A percentile compares a stretch with the other conserved stretches of the same genome.
phyloP scores from a whole-genome alignment of 768 basidiomycete genomes.

The Cystobasidium ongulense region DNA sequence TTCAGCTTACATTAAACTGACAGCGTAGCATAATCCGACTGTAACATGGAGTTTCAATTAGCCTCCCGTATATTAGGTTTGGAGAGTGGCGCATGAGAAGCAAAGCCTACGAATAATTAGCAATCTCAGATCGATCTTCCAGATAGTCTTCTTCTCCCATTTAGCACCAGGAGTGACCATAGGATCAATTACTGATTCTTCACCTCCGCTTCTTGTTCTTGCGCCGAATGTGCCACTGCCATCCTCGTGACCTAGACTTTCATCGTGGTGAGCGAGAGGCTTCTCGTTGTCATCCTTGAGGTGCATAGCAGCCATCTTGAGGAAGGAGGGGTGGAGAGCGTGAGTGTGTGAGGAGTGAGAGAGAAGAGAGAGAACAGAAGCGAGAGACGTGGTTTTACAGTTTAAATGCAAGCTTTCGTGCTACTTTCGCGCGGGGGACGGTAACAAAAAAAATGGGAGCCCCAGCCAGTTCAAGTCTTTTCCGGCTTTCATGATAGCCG shows the following conservation, averaged over 20 bases:
- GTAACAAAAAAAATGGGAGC: too few relatives aligned
- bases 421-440: too few relatives aligned
- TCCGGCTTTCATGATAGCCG: neutral
- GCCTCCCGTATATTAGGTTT: neutral
- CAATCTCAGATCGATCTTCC: neutral
- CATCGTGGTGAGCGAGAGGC: neutral
- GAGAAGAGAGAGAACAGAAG: neutral
- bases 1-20: neutral
- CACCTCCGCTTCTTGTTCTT: neutral
- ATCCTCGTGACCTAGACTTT: neutral
- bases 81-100: neutral
- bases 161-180: neutral
- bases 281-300: neutral
- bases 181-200: neutral
- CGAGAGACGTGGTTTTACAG: neutral
- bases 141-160: neutral
- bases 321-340: neutral
- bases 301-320: neutral
- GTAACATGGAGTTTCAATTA: neutral
- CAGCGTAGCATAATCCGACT: constrained; percentile 5
- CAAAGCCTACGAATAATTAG: neutral
- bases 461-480: too few relatives aligned
- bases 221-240: neutral
- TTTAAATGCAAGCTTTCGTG: too few relatives aligned
- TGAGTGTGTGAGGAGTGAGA: neutral